Evolutionary conservation across 495 filamentous ascomycete species (phyloP).

Genomic region (Penicillium maclennaniae): DNA sequence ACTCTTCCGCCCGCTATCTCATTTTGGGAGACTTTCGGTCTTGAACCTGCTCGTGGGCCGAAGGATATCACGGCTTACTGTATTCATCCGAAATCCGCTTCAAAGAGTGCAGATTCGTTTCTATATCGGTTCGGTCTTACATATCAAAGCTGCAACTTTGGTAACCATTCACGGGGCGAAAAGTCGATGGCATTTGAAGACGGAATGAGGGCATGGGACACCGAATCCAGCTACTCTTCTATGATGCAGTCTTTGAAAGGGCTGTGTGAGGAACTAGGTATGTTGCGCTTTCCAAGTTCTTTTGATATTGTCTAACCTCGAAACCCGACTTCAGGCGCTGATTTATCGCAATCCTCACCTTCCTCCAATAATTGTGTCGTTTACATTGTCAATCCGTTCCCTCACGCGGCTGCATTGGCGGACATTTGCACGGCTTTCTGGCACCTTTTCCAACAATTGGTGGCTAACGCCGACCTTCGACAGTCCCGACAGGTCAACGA

Average conservation of each 20-base stretch:
- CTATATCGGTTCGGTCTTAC: slow-evolving; percentile 64
- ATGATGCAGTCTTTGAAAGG: slow-evolving; percentile 35
- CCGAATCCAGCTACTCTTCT: slow-evolving; percentile 29
- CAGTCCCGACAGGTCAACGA: slow-evolving; percentile 57
- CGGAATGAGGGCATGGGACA: slow-evolving; percentile 56
- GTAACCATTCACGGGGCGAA: slow-evolving; percentile 59
- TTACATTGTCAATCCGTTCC: slow-evolving; percentile 80
- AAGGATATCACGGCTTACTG: slow-evolving; percentile 81
- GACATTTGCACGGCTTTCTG: slow-evolving; percentile 78
- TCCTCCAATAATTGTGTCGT: slow-evolving; percentile 68
- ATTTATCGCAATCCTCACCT: slow-evolving; percentile 42
- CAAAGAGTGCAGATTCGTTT: slow-evolving; percentile 62
- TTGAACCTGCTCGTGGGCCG: slow-evolving; percentile 69
- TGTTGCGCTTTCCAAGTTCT: slow-evolving; percentile 5
- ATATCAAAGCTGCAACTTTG: slow-evolving; percentile 79
- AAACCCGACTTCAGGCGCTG: slow-evolving; percentile 25
- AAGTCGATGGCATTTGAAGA: slow-evolving; percentile 48
- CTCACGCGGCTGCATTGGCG: slow-evolving; percentile 58
- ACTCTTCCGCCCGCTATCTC: slow-evolving; percentile 71
- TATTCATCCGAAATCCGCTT: slow-evolving; percentile 63
- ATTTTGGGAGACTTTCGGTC: slow-evolving; percentile 89
- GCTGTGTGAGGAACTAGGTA: slow-evolving; percentile 45
- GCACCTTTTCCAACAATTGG: slow-evolving; percentile 68
- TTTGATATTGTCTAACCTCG: slow-evolving; percentile 16
- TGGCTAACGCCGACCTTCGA: slow-evolving; percentile 43